A percentile compares a stretch with the other conserved stretches of the same genome.
Evolutionary conservation across 2,329 filamentous ascomycete genomes (phyloP).

Genomic region (Pseudogymnoascus sp.): DNA sequence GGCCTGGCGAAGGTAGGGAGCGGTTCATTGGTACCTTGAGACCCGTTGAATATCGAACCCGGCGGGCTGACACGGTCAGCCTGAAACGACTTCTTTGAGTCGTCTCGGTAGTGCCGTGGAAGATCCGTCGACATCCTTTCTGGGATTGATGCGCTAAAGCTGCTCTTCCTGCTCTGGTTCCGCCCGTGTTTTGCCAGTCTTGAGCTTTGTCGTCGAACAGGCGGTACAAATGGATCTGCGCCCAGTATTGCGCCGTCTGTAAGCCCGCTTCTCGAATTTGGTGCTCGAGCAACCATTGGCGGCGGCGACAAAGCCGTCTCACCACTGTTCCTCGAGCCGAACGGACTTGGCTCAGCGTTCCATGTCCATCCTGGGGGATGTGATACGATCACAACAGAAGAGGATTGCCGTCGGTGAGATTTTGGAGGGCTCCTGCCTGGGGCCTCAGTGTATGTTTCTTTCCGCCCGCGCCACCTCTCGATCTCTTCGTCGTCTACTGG

Average conservation of each 20-base stretch:
- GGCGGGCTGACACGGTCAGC: not conserved
- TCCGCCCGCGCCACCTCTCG: constrained; percentile 45
- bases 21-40: not conserved
- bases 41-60: constrained; percentile 1
- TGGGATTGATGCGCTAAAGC: constrained; percentile 18
- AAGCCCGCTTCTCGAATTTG: constrained; percentile 54
- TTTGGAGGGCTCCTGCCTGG: constrained; percentile 20
- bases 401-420: constrained; percentile 9
- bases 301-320: constrained; percentile 20
- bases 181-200: constrained; percentile 43
- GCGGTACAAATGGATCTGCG: constrained; percentile 50
- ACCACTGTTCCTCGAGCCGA: constrained; percentile 26
- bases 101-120: not conserved
- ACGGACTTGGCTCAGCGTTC: constrained; percentile 10
- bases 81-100: not conserved
- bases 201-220: constrained; percentile 46
- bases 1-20: not conserved
- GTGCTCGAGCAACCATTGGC: constrained; percentile 51
- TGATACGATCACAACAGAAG: constrained; percentile 2
- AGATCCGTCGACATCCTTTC: not conserved
- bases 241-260: constrained; percentile 56
- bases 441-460: constrained; percentile 17
- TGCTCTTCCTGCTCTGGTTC: constrained; percentile 26
- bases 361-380: not conserved
- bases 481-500: constrained; percentile 61